phyloP scores from a whole-genome alignment of 129 eudicot species.

The Centella asiatica region DNA sequence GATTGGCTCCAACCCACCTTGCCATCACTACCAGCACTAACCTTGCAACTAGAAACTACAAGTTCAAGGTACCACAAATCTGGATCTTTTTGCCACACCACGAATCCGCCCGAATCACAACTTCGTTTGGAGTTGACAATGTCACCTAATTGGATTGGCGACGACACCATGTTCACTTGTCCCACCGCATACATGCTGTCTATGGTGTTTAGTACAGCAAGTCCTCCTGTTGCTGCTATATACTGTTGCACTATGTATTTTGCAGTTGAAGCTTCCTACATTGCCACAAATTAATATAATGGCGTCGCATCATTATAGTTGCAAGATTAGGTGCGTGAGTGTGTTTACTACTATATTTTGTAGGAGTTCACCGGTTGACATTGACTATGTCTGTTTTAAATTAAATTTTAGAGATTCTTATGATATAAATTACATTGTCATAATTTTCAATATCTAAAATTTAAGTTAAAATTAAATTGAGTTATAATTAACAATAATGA shows the following conservation, averaged over 20 bases:
- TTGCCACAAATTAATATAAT: constrained; percentile 3
- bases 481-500: too few relatives aligned
- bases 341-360: too few relatives aligned
- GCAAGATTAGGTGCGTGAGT: too few relatives aligned
- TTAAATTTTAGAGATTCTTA: too few relatives aligned
- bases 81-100: constrained; percentile 71
- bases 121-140: constrained; percentile 1
- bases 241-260: constrained; percentile 79
- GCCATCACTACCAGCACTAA: constrained; percentile 66
- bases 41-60: constrained; percentile 55
- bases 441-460: too few relatives aligned
- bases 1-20: constrained; percentile 69
- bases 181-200: constrained; percentile 72
- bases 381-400: too few relatives aligned
- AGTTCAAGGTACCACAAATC: constrained; percentile 72
- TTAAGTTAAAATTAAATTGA: too few relatives aligned
- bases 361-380: too few relatives aligned
- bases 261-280: constrained; percentile 66
- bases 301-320: too few relatives aligned
- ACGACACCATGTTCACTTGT: constrained; percentile 45
- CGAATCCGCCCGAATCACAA: constrained; percentile 60
- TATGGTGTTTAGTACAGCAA: constrained; percentile 30
- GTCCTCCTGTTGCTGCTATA: constrained; percentile 72
- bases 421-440: too few relatives aligned
- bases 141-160: constrained; percentile 23